These are phyloP conservation scores for Trichoderma sp. DNA, from an alignment of 2,329 filamentous ascomycete species.

Conservation along the genomic window DNA sequence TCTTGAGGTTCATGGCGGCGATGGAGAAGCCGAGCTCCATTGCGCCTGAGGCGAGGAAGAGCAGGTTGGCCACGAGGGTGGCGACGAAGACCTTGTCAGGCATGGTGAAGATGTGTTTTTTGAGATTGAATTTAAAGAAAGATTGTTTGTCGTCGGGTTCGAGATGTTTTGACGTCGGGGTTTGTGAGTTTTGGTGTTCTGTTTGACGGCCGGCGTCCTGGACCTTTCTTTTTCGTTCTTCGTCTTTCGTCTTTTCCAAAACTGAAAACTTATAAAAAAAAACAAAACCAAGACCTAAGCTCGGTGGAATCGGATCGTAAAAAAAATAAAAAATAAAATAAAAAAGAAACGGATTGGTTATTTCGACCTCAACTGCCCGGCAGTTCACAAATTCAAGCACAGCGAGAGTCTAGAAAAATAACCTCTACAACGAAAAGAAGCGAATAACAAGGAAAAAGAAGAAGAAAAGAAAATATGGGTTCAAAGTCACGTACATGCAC, in stretches of 20 bases:
- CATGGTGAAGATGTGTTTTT: constrained; percentile 38
- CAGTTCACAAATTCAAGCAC: neutral
- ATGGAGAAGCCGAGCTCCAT: constrained; percentile 58
- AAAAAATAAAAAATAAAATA: neutral
- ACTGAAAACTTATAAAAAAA: neutral
- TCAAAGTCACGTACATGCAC: neutral
- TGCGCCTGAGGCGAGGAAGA: constrained; percentile 56
- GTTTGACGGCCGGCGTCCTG: constrained; percentile 3
- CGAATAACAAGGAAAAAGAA: neutral
- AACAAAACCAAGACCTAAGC: constrained; percentile 4
- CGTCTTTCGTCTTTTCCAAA: neutral
- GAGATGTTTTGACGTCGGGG: neutral
- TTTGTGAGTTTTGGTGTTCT: neutral
- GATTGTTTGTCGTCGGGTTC: neutral
- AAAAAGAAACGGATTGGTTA: neutral
- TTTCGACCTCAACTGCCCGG: constrained; percentile 3
- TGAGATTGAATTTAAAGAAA: neutral
- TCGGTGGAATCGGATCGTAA: neutral
- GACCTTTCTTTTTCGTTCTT: neutral
- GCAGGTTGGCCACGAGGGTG: constrained; percentile 49
- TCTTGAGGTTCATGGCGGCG: constrained; percentile 50
- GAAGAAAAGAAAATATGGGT: neutral
- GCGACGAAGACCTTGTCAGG: constrained; percentile 56
- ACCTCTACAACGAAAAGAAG: neutral
- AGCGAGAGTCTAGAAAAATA: neutral